Evolutionary conservation across 129 eudicot species (phyloP).

Genomic region (Sambucus nigra): DNA sequence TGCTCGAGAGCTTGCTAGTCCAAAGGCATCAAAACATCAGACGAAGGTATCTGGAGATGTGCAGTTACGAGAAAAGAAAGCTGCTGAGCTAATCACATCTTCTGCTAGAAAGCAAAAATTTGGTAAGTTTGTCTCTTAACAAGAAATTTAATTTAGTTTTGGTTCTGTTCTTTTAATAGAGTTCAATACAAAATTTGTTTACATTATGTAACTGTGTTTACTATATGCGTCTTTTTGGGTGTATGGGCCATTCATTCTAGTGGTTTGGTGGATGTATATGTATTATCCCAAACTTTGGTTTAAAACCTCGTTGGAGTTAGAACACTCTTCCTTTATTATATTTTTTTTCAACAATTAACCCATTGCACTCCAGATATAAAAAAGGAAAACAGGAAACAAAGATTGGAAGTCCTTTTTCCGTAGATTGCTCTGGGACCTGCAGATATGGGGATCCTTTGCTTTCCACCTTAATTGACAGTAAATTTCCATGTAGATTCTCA

Average conservation of each 20-base stretch:
- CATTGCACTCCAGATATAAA: too few species aligned
- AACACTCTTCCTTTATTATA: too few species aligned
- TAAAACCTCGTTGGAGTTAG: too few species aligned
- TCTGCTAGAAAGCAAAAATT: conserved; percentile 70
- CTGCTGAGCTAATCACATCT: conserved; percentile 71
- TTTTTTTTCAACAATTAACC: too few species aligned
- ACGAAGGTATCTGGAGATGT: conserved; percentile 62
- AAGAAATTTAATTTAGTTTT: not conserved
- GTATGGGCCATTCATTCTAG: too few species aligned
- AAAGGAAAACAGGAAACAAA: not conserved
- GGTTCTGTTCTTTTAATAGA: too few species aligned
- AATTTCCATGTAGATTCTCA: not conserved
- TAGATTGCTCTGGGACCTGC: not conserved
- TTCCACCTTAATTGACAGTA: not conserved
- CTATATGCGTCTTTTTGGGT: too few species aligned
- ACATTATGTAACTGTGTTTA: too few species aligned
- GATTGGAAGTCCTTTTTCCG: not conserved
- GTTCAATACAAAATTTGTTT: too few species aligned
- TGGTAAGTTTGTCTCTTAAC: conserved; percentile 26
- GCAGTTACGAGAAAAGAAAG: conserved; percentile 60
- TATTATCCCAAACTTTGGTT: too few species aligned
- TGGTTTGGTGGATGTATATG: too few species aligned
- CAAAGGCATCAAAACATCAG: conserved; percentile 55
- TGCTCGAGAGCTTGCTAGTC: conserved; percentile 41
- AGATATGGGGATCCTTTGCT: not conserved